phyloP scores from a whole-genome alignment of 768 basidiomycete genomes.

The Tricholoma bakamatsutake region DNA sequence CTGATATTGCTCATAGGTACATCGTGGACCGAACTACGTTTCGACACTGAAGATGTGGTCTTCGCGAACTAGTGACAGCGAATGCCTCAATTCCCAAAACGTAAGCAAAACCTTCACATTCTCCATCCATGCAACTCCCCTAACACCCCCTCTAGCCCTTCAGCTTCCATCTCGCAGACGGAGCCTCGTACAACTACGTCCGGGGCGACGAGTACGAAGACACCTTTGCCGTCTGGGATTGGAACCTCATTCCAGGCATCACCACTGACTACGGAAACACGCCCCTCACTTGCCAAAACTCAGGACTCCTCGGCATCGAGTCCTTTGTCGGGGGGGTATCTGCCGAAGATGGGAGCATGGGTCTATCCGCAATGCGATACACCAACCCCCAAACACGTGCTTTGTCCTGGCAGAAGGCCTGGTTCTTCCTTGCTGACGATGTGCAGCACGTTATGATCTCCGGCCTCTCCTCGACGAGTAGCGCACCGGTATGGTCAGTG shows the following conservation, averaged over 20 bases:
- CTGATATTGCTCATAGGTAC: constrained; percentile 7
- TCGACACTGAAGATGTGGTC: constrained; percentile 63
- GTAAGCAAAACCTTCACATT: constrained; percentile 22
- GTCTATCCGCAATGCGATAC: constrained; percentile 60
- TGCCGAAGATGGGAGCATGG: constrained; percentile 37
- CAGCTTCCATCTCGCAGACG: constrained; percentile 69
- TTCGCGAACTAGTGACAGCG: constrained; percentile 51
- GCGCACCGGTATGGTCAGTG: constrained; percentile 51
- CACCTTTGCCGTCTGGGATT: constrained; percentile 70
- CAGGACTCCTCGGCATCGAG: constrained; percentile 40
- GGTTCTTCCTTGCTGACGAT: constrained; percentile 69
- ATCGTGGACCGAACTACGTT: constrained; percentile 38
- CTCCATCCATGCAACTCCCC: neutral
- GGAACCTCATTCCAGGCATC: constrained; percentile 71
- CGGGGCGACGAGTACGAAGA: constrained; percentile 69
- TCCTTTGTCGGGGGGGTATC: constrained; percentile 65
- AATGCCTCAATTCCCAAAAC: constrained; percentile 62
- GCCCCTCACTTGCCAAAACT: constrained; percentile 41
- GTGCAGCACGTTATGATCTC: constrained; percentile 60
- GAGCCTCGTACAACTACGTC: constrained; percentile 58
- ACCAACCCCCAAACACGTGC: constrained; percentile 54
- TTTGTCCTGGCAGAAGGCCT: constrained; percentile 62
- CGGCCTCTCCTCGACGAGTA: constrained; percentile 37
- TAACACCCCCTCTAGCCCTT: constrained; percentile 32
- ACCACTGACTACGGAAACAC: constrained; percentile 62